phyloP scores from a whole-genome alignment of 805 yeast species.

The Soucietia sequanensis region DNA sequence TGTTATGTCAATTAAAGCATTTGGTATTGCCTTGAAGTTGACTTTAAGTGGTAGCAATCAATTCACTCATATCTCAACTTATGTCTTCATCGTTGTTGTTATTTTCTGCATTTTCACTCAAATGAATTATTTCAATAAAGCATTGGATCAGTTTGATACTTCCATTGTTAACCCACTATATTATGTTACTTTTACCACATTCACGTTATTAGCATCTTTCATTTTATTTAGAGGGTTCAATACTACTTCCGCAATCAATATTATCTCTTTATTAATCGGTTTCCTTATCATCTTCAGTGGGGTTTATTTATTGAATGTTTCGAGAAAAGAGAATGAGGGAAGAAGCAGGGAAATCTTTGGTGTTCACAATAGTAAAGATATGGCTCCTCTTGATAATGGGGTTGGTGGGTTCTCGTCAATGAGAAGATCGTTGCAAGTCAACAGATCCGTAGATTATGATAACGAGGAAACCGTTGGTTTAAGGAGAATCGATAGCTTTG shows the following conservation, averaged over 20 bases:
- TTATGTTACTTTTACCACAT: slow-evolving; percentile 89
- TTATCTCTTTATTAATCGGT: slow-evolving; percentile 79
- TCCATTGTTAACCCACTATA: slow-evolving; percentile 88
- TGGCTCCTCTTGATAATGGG: slow-evolving; percentile 77
- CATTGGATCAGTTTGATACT: slow-evolving; percentile 89
- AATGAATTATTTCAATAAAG: slow-evolving; percentile 93
- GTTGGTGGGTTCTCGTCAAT: slow-evolving; percentile 70
- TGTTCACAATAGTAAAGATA: slow-evolving; percentile 52
- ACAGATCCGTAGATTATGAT: slow-evolving; percentile 39
- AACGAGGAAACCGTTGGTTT: slow-evolving; percentile 51
- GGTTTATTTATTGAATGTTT: slow-evolving; percentile 76
- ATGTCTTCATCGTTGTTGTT: slow-evolving; percentile 75
- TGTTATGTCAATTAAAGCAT: slow-evolving; percentile 89
- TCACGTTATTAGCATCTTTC: slow-evolving; percentile 82
- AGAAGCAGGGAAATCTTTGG: slow-evolving; percentile 56
- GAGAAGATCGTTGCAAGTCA: slow-evolving; percentile 71
- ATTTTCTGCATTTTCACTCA: slow-evolving; percentile 82
- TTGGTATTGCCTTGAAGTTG: slow-evolving; percentile 86
- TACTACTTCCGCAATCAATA: slow-evolving; percentile 75
- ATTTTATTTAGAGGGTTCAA: slow-evolving; percentile 84
- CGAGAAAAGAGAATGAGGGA: slow-evolving; percentile 61
- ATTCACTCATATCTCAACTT: slow-evolving; percentile 80
- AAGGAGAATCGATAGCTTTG: slow-evolving; percentile 63
- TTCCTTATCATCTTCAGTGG: slow-evolving; percentile 86
- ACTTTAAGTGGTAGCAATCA: slow-evolving; percentile 85